Conservation (phyloP, 495 filamentous ascomycete genomes). For the Penicillium angulare region DNA sequence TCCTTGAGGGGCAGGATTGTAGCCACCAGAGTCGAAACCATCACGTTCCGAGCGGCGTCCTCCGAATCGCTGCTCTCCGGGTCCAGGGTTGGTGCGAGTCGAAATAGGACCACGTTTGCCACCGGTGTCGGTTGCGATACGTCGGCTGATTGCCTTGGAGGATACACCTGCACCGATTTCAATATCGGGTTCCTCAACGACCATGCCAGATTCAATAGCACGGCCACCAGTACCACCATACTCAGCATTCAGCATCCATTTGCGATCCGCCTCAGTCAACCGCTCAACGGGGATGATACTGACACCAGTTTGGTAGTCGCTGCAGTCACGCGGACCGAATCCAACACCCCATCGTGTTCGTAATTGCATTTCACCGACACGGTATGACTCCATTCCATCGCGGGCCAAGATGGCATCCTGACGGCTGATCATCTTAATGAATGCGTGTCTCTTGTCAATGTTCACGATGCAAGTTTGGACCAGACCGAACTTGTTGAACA, state of each 20-base stretch:
- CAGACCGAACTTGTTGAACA: constrained; percentile 75
- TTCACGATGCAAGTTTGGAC: constrained; percentile 99
- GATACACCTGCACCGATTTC: constrained; percentile 97
- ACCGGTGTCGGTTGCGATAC: constrained; percentile 75
- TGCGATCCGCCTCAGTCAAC: constrained; percentile 91
- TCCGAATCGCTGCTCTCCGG: constrained; percentile 31
- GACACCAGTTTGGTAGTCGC: constrained; percentile 88
- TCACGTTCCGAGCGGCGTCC: constrained; percentile 48
- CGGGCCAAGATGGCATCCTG: constrained; percentile 80
- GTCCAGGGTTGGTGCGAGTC: constrained; percentile 52
- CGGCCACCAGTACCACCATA: constrained; percentile 89
- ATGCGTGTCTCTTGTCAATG: constrained; percentile 94
- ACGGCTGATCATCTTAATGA: constrained; percentile 96
- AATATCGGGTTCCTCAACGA: constrained; percentile 96
- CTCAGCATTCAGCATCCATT: constrained; percentile 95
- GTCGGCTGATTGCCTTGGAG: constrained; percentile 87
- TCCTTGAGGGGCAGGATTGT: constrained; percentile 25
- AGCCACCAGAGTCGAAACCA: constrained; percentile 40
- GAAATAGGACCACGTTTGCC: constrained; percentile 73
- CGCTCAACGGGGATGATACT: constrained; percentile 90
- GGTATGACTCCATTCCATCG: constrained; percentile 83
- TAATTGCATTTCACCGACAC: constrained; percentile 68
- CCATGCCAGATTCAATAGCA: constrained; percentile 75
- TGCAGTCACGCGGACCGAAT: constrained; percentile 95
- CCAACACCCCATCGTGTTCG: constrained; percentile 97